Conservation (phyloP, 1,284 basidiomycete genomes). For the Wolfiporia cocos region DNA sequence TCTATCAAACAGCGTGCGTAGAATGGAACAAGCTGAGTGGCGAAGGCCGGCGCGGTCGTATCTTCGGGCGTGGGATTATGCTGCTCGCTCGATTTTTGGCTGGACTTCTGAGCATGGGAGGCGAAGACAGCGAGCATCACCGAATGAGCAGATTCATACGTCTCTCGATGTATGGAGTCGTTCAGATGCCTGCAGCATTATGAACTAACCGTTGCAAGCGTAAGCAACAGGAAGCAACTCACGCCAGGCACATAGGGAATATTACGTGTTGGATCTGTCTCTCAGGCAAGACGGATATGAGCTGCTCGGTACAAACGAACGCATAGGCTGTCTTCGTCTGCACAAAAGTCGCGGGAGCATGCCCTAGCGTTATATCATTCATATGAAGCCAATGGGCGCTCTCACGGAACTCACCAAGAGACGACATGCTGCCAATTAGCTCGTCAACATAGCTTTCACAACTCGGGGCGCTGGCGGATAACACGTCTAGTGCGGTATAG, state of each 20-base stretch:
- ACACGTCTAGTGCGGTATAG: conserved; percentile 65
- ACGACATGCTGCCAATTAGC: conserved; percentile 21
- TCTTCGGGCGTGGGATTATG: conserved; percentile 3
- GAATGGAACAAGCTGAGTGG: conserved; percentile 56
- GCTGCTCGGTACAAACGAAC: conserved; percentile 64
- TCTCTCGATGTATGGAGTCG: conserved; percentile 54
- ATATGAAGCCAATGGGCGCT: background rate
- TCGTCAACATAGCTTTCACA: conserved; percentile 36
- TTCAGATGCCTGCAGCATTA: conserved; percentile 40
- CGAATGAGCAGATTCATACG: conserved; percentile 72
- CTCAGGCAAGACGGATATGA: conserved; percentile 50
- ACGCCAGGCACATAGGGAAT: conserved; percentile 57
- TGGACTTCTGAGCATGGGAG: conserved; percentile 40
- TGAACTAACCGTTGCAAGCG: no score
- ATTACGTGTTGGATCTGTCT: conserved; percentile 43
- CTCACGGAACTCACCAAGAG: background rate
- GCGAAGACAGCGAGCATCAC: conserved; percentile 65
- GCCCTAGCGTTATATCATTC: background rate
- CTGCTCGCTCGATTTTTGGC: conserved; percentile 12
- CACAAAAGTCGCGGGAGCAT: conserved; percentile 16
- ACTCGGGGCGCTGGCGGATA: conserved; percentile 40
- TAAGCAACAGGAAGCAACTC: no score
- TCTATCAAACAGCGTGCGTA: conserved; percentile 62
- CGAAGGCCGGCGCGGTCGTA: conserved; percentile 25
- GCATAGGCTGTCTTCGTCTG: conserved; percentile 55